phyloP scores from a whole-genome alignment of 192 early-diverging fungal species.

The Coemansia sp. region DNA sequence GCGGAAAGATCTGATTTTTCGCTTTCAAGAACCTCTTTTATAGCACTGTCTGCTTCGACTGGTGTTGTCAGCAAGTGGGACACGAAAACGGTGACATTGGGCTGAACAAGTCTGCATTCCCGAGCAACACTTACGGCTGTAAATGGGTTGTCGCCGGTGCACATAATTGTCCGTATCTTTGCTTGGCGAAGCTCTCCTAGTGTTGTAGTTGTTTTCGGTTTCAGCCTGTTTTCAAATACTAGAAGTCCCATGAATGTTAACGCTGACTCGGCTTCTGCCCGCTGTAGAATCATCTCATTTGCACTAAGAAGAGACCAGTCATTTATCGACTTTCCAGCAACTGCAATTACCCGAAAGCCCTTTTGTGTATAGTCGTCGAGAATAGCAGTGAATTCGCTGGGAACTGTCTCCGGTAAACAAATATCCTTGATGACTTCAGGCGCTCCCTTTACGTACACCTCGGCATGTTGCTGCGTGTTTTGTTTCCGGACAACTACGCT shows the following conservation, averaged over 20 bases:
- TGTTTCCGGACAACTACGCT: conserved; percentile 75
- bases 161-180: conserved; percentile 91
- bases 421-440: conserved; percentile 76
- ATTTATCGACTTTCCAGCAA: conserved; percentile 71
- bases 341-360: conserved; percentile 94
- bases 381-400: conserved; percentile 70
- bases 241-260: conserved; percentile 91
- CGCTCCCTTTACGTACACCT: conserved; percentile 73
- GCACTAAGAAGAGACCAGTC: conserved; percentile 33
- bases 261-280: conserved; percentile 75
- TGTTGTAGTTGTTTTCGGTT: conserved; percentile 72
- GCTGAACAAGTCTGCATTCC: conserved; percentile 84
- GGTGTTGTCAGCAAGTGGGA: conserved; percentile 58
- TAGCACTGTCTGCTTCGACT: not conserved
- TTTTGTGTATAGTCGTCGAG: conserved; percentile 82
- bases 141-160: conserved; percentile 95
- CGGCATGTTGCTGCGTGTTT: not conserved
- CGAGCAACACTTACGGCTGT: conserved; percentile 92
- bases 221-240: conserved; percentile 97
- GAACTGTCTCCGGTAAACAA: conserved; percentile 76
- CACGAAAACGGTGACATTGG: conserved; percentile 70
- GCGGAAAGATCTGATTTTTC: conserved; percentile 1
- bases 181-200: conserved; percentile 79
- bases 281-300: conserved; percentile 60
- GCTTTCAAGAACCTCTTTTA: not conserved